A percentile compares a stretch with the other conserved stretches of the same genome.
Conservation (phyloP, 225 moss, liverwort and hornwort genomes). For the Bryum argenteum region DNA sequence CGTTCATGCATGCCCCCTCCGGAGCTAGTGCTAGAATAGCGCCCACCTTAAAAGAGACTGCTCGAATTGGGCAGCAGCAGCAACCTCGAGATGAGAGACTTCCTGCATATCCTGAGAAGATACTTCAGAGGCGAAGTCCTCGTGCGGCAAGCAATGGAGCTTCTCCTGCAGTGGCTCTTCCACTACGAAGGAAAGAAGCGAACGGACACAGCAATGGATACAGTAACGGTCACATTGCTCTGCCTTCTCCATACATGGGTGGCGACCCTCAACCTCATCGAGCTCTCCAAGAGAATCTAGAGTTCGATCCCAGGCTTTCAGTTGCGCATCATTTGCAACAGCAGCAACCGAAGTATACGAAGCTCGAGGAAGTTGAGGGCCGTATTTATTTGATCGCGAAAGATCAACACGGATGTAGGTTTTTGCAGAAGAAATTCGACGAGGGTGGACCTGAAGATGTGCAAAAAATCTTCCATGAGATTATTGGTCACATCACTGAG, state of each 20-base stretch:
- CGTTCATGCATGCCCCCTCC: slow-evolving; percentile 72
- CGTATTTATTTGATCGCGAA: slow-evolving; percentile 94
- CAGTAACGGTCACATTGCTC: slow-evolving; percentile 51
- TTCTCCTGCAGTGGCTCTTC: slow-evolving; percentile 32
- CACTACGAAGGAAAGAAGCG: slow-evolving; percentile 54
- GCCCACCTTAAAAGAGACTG: slow-evolving; percentile 55
- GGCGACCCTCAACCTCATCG: slow-evolving; percentile 52
- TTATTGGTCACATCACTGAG: slow-evolving; percentile 94
- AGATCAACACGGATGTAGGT: slow-evolving; percentile 97
- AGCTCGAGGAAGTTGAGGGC: slow-evolving; percentile 95
- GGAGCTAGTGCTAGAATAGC: slow-evolving; percentile 51
- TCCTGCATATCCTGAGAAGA: slow-evolving; percentile 69
- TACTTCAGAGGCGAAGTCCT: slow-evolving; percentile 64
- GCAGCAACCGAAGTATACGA: slow-evolving; percentile 91
- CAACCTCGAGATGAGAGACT: slow-evolving; percentile 64
- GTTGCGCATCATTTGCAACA: slow-evolving; percentile 68
- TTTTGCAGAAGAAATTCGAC: slow-evolving; percentile 97
- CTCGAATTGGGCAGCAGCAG: slow-evolving; percentile 47
- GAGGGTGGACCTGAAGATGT: slow-evolving; percentile 97
- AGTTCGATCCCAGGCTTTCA: slow-evolving; percentile 64
- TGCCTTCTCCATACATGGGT: slow-evolving; percentile 45
- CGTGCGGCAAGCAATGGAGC: slow-evolving; percentile 60
- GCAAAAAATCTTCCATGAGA: slow-evolving; percentile 92
- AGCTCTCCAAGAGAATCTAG: slow-evolving; percentile 64
- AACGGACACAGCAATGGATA: slow-evolving; percentile 64